Percentiles rank a stretch among this genome's conserved stretches.
phyloP scores from a whole-genome alignment of 495 filamentous ascomycete genomes.

The Penicillium psychrofluorescens region DNA sequence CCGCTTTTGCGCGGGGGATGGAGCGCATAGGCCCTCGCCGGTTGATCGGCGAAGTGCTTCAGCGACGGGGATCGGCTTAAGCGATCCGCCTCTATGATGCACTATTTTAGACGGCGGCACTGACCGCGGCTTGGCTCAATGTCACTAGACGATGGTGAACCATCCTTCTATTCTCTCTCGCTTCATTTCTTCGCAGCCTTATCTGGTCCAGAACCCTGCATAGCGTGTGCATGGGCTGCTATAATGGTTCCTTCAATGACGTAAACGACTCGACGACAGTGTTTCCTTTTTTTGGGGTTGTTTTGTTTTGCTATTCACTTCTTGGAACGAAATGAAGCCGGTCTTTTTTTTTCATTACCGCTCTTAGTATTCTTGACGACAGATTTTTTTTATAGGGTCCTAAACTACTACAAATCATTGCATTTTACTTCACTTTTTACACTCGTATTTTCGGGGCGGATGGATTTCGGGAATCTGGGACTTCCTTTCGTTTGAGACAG shows the following conservation, averaged over 20 bases:
- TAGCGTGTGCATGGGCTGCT: too few species aligned
- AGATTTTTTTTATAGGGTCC: not conserved
- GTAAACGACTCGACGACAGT: not conserved
- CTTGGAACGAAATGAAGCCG: too few species aligned
- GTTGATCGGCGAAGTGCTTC: constrained; percentile 73
- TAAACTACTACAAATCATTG: too few species aligned
- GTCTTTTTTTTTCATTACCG: not conserved
- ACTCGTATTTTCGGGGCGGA: too few species aligned
- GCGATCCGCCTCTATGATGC: not conserved
- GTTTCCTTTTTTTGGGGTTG: not conserved
- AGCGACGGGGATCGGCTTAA: constrained; percentile 44
- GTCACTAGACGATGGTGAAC: too few species aligned
- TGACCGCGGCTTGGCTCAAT: too few species aligned
- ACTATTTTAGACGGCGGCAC: too few species aligned
- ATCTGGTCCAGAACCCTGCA: not conserved
- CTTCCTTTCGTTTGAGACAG: too few species aligned
- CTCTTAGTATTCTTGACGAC: not conserved
- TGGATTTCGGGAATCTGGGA: too few species aligned
- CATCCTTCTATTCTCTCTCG: too few species aligned
- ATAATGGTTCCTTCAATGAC: not conserved
- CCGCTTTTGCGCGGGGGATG: constrained; percentile 50
- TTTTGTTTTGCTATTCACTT: not conserved
- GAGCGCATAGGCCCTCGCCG: constrained; percentile 64
- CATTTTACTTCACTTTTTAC: too few species aligned
- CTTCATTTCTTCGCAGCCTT: too few species aligned